Evolutionary conservation across 352 stramenopile species (phyloP).

Genomic region (Globisporangium splendens): DNA sequence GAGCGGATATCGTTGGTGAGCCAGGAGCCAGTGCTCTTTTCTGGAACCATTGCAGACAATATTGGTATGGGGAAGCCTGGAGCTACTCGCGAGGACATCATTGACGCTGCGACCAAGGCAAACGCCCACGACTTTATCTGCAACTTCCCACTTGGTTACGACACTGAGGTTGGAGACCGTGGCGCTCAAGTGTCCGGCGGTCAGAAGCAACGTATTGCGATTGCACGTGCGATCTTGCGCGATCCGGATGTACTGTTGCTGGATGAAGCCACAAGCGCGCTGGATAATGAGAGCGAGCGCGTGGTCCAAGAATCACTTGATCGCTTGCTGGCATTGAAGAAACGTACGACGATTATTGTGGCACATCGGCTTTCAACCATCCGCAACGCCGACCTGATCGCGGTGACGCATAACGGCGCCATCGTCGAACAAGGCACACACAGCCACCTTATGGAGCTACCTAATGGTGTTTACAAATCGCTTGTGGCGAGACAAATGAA

Average conservation of each 20-base stretch:
- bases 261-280: constrained; percentile 84
- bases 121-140: constrained; percentile 91
- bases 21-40: constrained; percentile 85
- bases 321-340: constrained; percentile 31
- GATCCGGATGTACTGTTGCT: constrained; percentile 88
- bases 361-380: constrained; percentile 88
- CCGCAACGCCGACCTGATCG: constrained; percentile 83
- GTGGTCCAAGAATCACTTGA: constrained; percentile 49
- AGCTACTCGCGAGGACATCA: constrained; percentile 72
- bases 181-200: constrained; percentile 88
- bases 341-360: constrained; percentile 79
- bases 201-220: constrained; percentile 88
- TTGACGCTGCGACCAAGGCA: constrained; percentile 73
- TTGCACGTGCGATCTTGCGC: constrained; percentile 90
- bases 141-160: constrained; percentile 80
- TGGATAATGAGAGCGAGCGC: constrained; percentile 39
- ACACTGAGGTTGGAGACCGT: constrained; percentile 88
- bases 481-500: constrained; percentile 19
- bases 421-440: constrained; percentile 86
- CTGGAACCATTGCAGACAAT: constrained; percentile 58
- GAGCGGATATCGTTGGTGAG: constrained; percentile 61
- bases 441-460: constrained; percentile 34
- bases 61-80: constrained; percentile 33
- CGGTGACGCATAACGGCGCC: constrained; percentile 70
- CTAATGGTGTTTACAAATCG: constrained; percentile 18